These are phyloP conservation scores for Jackrogersella minutella DNA, from an alignment of 495 filamentous ascomycete genomes.

Conservation along the genomic window DNA sequence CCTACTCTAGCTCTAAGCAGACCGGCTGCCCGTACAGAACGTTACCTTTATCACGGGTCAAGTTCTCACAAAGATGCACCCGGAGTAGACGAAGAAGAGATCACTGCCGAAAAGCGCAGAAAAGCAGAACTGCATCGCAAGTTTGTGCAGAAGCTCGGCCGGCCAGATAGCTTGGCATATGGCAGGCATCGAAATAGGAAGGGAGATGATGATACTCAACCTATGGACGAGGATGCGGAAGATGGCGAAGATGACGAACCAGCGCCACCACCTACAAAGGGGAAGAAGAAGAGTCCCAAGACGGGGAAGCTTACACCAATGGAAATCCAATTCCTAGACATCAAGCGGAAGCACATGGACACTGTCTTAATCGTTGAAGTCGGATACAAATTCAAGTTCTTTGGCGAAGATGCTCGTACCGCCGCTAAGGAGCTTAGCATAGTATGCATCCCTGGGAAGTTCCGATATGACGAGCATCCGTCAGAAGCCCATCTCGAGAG, in stretches of 20 bases:
- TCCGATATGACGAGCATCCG: conserved; percentile 92
- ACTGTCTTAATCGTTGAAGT: conserved; percentile 91
- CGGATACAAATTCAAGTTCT: conserved; percentile 97
- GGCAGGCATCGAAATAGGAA: conserved; percentile 66
- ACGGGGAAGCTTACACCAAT: conserved; percentile 91
- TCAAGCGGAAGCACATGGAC: conserved; percentile 91
- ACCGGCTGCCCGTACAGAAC: conserved; percentile 50
- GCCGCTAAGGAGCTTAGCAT: conserved; percentile 93
- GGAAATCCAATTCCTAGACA: conserved; percentile 91
- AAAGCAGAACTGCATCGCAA: conserved; percentile 81
- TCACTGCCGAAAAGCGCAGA: conserved; percentile 51
- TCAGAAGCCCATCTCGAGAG: conserved; percentile 93
- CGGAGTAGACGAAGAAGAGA: conserved; percentile 60
- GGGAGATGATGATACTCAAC: conserved; percentile 59
- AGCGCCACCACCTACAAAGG: conserved; percentile 50
- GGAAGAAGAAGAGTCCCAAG: conserved; percentile 74
- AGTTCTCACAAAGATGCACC: conserved; percentile 35
- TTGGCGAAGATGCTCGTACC: conserved; percentile 92
- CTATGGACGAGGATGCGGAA: conserved; percentile 55
- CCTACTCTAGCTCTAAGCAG: conserved; percentile 20
- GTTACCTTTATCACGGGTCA: conserved; percentile 55
- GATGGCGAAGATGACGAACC: conserved; percentile 67
- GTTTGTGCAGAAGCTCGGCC: conserved; percentile 89
- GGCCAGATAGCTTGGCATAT: conserved; percentile 77
- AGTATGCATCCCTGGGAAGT: conserved; percentile 95